Evolutionary conservation across 2,329 filamentous ascomycete species (phyloP), one percentile per base, ranked within the genome.

Genomic region (Hysterium pulicare): DNA sequence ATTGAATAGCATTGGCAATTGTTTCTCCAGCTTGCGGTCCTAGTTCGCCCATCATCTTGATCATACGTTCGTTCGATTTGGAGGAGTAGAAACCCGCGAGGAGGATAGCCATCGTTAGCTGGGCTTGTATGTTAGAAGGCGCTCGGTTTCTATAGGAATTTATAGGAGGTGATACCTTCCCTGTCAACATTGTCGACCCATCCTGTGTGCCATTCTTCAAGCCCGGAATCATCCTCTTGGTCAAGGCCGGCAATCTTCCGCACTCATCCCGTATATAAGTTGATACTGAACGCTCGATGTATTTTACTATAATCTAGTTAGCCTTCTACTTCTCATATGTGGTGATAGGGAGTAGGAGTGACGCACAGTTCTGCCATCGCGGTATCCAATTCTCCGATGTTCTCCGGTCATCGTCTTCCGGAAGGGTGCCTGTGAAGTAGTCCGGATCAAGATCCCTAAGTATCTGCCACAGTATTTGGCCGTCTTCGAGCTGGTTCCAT

Each of bases 151-250:
- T 17, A 22, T 13, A 19, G 19, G 20, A 33, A n/a, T 19, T 24
- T 22, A n/a, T 11, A 16, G 9, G 24, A 20, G 15, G 26, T n/a
- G 9, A 19, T 33, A 35, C 26, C 31, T 65, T 66, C 10, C 61
- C 62, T 22, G 57, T 64, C 23, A 65, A 57, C 59, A 70, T 69
- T 20, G 60, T 62, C 2, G 67, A 68, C 3, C 63, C 66, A 21
- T 74, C 70, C n/a, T 67, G 62, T 15, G 71, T 72, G 44, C 74
- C 71, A 3, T 70, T 70, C 54, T 76, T 72, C 19, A 76, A 61
- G 45, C 75, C 72, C 15, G 73, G 71, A 43, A 66, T 57, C 58
- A 68, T 59, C 53, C 63, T 51, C 53, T 61, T 64, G 45, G 54
- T 64, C 38, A 69, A 51, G 41, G 69, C 58, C 46, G 66, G 57